Evolutionary conservation across 306 rosid genomes (phyloP).

Genomic region (Lathyrus tuberosus): DNA sequence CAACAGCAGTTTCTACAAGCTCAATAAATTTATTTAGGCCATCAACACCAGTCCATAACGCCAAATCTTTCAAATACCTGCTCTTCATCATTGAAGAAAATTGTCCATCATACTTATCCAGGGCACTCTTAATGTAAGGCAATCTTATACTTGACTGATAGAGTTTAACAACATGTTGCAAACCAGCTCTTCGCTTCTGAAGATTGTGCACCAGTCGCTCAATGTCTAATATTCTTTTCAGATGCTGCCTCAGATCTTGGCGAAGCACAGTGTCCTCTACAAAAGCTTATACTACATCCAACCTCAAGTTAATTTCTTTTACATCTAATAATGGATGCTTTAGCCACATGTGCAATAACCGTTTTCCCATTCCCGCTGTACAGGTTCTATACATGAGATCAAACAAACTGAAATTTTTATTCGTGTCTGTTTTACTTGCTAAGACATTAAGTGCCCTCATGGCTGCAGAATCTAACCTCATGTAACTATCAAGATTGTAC

Average conservation of each 20-base stretch:
- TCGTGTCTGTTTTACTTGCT: constrained; percentile 91
- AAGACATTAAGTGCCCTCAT: constrained; percentile 89
- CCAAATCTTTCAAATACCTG: constrained; percentile 65
- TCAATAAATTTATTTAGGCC: constrained; percentile 76
- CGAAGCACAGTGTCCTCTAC: constrained; percentile 84
- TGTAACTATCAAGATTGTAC: constrained; percentile 78
- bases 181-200: constrained; percentile 82
- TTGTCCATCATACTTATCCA: constrained; percentile 72
- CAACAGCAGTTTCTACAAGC: constrained; percentile 86
- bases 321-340: constrained; percentile 92
- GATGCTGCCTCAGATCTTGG: constrained; percentile 89
- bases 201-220: constrained; percentile 79
- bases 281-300: constrained; percentile 91
- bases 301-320: constrained; percentile 72
- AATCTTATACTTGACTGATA: constrained; percentile 91
- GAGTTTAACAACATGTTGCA: constrained; percentile 90
- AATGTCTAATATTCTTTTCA: constrained; percentile 86
- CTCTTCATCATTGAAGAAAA: constrained; percentile 72
- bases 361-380: constrained; percentile 98
- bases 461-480: constrained; percentile 97
- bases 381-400: constrained; percentile 97
- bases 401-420: constrained; percentile 92
- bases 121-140: constrained; percentile 73
- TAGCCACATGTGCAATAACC: constrained; percentile 90
- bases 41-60: constrained; percentile 72